Percentiles rank a stretch among this genome's conserved stretches.
These are phyloP conservation scores for Primulina tabacum DNA, from an alignment of 257 asterid genomes.

Conservation along the genomic window DNA sequence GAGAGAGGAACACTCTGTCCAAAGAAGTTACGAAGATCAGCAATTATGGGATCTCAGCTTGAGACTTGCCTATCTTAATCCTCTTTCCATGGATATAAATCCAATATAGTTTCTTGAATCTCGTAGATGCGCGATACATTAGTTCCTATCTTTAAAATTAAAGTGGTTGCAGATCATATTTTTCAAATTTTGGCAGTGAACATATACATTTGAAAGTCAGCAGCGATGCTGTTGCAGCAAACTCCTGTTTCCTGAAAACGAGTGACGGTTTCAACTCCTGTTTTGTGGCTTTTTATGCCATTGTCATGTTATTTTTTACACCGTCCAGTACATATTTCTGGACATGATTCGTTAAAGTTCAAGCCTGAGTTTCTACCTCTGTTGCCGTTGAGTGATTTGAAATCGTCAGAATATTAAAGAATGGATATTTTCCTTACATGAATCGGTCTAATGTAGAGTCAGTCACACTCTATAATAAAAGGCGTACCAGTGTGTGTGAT, in stretches of 20 bases:
- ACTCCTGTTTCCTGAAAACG: not conserved
- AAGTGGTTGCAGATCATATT: not conserved
- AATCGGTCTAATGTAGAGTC: not conserved
- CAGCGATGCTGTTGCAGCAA: not conserved
- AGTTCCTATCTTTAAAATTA: not conserved
- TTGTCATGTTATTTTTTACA: not conserved
- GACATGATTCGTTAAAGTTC: not conserved
- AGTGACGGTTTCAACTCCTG: not conserved
- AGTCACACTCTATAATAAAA: no score
- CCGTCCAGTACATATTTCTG: not conserved
- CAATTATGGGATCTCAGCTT: slow-evolving; percentile 50
- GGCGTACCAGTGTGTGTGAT: no score
- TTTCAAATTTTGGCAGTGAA: not conserved
- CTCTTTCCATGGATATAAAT: slow-evolving; percentile 1
- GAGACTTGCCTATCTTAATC: slow-evolving; percentile 1
- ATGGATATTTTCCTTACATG: not conserved
- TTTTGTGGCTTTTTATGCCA: not conserved
- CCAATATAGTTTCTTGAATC: not conserved
- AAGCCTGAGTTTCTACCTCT: not conserved
- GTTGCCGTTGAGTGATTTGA: not conserved
- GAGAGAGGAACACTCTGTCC: slow-evolving; percentile 36
- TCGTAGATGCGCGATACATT: not conserved
- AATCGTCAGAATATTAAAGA: not conserved
- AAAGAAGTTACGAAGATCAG: slow-evolving; percentile 50
- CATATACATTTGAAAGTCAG: not conserved